Base-by-base conservation (phyloP, 257 asterid genomes). In the Jacaranda mimosifolia region DNA sequence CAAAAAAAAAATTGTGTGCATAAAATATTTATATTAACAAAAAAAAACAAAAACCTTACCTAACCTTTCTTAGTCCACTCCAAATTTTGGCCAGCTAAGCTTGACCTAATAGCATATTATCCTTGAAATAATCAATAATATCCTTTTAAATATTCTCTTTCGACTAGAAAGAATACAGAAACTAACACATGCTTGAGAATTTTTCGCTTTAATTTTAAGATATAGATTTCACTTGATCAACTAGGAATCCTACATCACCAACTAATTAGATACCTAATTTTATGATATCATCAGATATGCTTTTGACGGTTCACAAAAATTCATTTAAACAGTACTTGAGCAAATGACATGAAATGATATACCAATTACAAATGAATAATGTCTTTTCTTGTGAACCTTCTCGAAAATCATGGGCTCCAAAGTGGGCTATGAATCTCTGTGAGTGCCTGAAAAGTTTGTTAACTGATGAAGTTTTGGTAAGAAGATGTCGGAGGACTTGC, bases 261-360 rank as follows among this genome's bases (percentile, higher is more conserved):
- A 52, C 19, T 1, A 52, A 18, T 3, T 26, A 55, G 13, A 64
- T 64, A 79, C 68, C 82, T 79, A 78, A 62, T 66, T 78, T 40
- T 70, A 52, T 75, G 67, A 70, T 40, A 15, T 69, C 72, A 77
- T 36, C 38, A 57, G 13, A 1, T 14, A 62, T 15, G 6, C 12
- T 10, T 52, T 12, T 12, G 13, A 52, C 3, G 6, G 1, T 52
- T 11, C 18, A 52, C 13, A 52, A 11, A 7, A 8, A 46, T 46
- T 11, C 14, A 46, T 11, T 7, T 7, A 3, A 2, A 3, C 7
- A 46, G 3, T 46, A 7, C 14, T 11, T 46, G 7, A 46, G 7
- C 9, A 9, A 0, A 46, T 46, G 14, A 10, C 14, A 46, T 46
- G 14, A 46, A 46, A 7, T 3, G 26, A 17, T 57, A 57, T 19